Percentiles rank a stretch among this genome's conserved stretches.
Conservation (phyloP, 352 stramenopile species). For the Pythium monospermum region DNA sequence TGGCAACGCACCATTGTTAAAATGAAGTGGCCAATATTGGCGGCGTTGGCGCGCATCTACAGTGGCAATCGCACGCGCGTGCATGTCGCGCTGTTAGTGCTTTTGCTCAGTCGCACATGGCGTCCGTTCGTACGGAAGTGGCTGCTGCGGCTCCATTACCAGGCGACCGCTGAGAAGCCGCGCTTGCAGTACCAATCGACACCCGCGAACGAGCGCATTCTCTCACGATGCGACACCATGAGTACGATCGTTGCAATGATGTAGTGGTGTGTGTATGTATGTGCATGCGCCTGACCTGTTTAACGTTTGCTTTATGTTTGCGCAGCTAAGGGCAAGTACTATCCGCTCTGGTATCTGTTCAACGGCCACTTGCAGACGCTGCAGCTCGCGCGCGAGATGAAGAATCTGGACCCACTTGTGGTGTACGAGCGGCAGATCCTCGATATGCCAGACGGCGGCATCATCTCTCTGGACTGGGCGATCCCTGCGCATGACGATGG, state of each 20-base stretch:
- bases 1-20: neutral
- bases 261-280: neutral
- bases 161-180: constrained; percentile 35
- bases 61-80: constrained; percentile 1
- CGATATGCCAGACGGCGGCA: constrained; percentile 54
- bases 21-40: neutral
- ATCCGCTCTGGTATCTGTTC: constrained; percentile 58
- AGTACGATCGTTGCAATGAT: constrained; percentile 20
- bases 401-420: constrained; percentile 31
- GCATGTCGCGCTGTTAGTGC: constrained; percentile 4
- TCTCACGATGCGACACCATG: constrained; percentile 34
- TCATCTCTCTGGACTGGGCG: constrained; percentile 75
- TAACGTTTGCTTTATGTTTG: neutral
- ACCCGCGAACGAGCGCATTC: constrained; percentile 28
- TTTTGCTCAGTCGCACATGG: constrained; percentile 10
- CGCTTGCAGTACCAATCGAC: constrained; percentile 36
- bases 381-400: constrained; percentile 40
- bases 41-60: neutral
- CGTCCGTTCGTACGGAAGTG: constrained; percentile 8
- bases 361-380: constrained; percentile 68
- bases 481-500: constrained; percentile 25
- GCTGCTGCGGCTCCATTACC: constrained; percentile 27
- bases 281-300: neutral
- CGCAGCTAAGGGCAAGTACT: constrained; percentile 41
- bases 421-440: constrained; percentile 57